Evolutionary conservation across 805 yeast genomes (phyloP).

Genomic region (Saturnispora ahearnii): DNA sequence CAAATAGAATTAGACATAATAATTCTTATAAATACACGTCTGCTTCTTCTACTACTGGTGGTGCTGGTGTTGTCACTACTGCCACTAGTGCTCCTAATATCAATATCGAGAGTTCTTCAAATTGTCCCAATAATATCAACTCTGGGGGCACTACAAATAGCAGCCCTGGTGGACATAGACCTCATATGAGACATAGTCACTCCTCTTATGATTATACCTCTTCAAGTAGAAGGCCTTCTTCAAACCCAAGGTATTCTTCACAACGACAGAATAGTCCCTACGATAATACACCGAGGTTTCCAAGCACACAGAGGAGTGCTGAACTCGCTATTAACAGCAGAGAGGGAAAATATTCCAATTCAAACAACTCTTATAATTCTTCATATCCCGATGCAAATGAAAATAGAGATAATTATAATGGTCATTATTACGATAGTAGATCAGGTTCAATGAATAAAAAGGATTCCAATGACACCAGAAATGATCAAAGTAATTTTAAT

Average conservation of each 20-base stretch:
- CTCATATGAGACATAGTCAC: neutral
- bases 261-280: neutral
- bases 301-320: neutral
- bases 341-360: neutral
- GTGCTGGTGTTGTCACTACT: no score
- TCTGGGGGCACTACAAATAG: neutral
- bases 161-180: neutral
- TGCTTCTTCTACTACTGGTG: no score
- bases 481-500: no score
- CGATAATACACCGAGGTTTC: neutral
- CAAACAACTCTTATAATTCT: neutral
- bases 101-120: no score
- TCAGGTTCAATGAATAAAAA: neutral
- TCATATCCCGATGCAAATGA: neutral
- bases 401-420: neutral
- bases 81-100: no score
- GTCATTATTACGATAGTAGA: neutral
- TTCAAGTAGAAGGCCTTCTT: neutral
- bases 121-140: no score
- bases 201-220: neutral
- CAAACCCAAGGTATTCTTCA: neutral
- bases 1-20: neutral
- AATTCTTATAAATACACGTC: neutral
- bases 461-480: neutral
- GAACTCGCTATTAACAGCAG: neutral